A percentile compares a stretch with the other conserved stretches of the same genome.
Evolutionary conservation across 1,284 basidiomycete species (phyloP).

Genomic region (Austroboletus novae-zelandiae): DNA sequence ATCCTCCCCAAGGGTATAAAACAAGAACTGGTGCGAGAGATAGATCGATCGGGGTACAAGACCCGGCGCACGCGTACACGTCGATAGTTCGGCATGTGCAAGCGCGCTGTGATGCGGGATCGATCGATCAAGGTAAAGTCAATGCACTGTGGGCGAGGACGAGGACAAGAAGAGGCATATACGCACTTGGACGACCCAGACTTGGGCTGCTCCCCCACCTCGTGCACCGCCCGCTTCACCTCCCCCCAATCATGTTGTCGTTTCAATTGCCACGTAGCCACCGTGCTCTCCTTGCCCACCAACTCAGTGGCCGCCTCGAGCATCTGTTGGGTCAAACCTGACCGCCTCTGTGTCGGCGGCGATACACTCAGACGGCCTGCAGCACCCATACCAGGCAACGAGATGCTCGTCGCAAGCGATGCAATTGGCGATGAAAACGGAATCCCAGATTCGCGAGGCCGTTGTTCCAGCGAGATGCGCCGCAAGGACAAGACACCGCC

Average conservation of each 20-base stretch:
- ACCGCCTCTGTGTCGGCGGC: constrained; percentile 24
- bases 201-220: constrained; percentile 11
- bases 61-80: constrained; percentile 53
- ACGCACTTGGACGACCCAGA: constrained; percentile 19
- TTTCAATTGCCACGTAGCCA: constrained; percentile 68
- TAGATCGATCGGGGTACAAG: constrained; percentile 75
- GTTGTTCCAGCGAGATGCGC: constrained; percentile 48
- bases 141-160: not conserved
- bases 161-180: not conserved
- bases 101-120: constrained; percentile 48
- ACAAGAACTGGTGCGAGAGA: constrained; percentile 78
- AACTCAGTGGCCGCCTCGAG: constrained; percentile 44
- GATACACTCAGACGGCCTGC: constrained; percentile 32
- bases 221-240: constrained; percentile 41
- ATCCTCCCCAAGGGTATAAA: constrained; percentile 73
- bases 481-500: constrained; percentile 57
- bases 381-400: constrained; percentile 42
- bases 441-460: constrained; percentile 29
- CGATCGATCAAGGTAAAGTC: not conserved
- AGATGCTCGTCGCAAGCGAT: constrained; percentile 41
- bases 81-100: constrained; percentile 78
- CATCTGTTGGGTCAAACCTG: constrained; percentile 35
- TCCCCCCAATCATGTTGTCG: constrained; percentile 53
- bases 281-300: constrained; percentile 47
- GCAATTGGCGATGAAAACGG: constrained; percentile 35